phyloP scores from a whole-genome alignment of 768 basidiomycete genomes.

The Rossbeevera mucosa region DNA sequence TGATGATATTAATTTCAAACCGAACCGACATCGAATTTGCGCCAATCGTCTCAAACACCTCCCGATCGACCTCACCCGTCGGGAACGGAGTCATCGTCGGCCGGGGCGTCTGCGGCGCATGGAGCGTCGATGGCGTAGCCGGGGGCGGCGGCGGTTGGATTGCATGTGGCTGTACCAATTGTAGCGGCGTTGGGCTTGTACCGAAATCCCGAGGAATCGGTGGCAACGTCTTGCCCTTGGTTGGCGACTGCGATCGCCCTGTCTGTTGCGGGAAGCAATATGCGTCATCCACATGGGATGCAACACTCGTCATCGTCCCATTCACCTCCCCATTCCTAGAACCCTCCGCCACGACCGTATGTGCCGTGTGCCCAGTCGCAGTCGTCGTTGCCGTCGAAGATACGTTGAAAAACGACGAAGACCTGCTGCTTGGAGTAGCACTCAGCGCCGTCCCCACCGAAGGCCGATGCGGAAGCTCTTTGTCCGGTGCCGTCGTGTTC shows the following conservation, averaged over 20 bases:
- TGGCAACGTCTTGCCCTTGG: slow-evolving; percentile 63
- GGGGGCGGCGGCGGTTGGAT: slow-evolving; percentile 3
- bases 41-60: slow-evolving; percentile 68
- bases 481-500: slow-evolving; percentile 34
- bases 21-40: slow-evolving; percentile 81
- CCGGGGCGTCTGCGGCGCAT: slow-evolving; percentile 34
- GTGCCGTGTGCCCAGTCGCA: slow-evolving; percentile 33
- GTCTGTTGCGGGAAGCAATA: slow-evolving; percentile 8
- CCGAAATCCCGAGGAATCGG: slow-evolving; percentile 76
- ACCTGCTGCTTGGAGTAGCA: slow-evolving; percentile 69
- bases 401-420: slow-evolving; percentile 85
- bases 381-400: slow-evolving; percentile 43
- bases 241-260: slow-evolving; percentile 46
- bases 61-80: slow-evolving; percentile 62
- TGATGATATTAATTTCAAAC: slow-evolving; percentile 97
- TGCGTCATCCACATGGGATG: slow-evolving; percentile 24
- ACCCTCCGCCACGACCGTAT: slow-evolving; percentile 35
- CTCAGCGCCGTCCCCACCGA: slow-evolving; percentile 47
- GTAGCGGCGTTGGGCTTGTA: slow-evolving; percentile 12
- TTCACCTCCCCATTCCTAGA: slow-evolving; percentile 28
- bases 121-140: background rate
- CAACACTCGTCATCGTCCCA: slow-evolving; percentile 17
- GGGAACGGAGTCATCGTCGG: slow-evolving; percentile 47
- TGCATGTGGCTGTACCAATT: background rate
- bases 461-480: slow-evolving; percentile 42